Evolutionary conservation across 345 rosid genomes (phyloP).

Genomic region (Crucihimalaya himalaica): DNA sequence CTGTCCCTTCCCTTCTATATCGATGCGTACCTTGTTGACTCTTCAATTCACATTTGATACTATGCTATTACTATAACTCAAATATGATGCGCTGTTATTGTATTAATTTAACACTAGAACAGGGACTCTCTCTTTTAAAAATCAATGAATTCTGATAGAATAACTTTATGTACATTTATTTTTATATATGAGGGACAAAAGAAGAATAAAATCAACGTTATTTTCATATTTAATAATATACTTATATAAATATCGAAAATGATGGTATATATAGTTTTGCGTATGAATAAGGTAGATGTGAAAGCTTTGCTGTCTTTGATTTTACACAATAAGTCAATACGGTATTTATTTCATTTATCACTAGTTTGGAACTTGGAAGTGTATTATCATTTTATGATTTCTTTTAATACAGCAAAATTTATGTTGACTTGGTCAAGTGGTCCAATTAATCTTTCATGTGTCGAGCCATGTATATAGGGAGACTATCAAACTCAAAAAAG

Average conservation of each 20-base stretch:
- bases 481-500: background rate
- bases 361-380: background rate
- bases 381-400: background rate
- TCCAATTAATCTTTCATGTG: background rate
- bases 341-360: background rate
- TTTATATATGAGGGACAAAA: background rate
- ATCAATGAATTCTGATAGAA: background rate
- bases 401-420: background rate
- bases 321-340: background rate
- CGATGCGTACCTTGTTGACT: slow-evolving; percentile 16
- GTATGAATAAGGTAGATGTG: slow-evolving; percentile 26
- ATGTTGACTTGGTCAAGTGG: slow-evolving; percentile 14
- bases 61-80: background rate
- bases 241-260: background rate
- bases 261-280: slow-evolving; percentile 6
- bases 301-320: background rate
- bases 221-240: slow-evolving; percentile 9
- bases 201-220: background rate
- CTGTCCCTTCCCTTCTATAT: slow-evolving; percentile 28
- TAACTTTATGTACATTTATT: slow-evolving; percentile 12
- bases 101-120: background rate
- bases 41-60: slow-evolving; percentile 8
- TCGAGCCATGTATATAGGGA: background rate
- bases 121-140: background rate
- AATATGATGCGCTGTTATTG: slow-evolving; percentile 1